Evolutionary conservation across 805 yeast genomes (phyloP), one percentile per base, ranked within the genome.

Genomic region (Yamadazyma sp.): DNA sequence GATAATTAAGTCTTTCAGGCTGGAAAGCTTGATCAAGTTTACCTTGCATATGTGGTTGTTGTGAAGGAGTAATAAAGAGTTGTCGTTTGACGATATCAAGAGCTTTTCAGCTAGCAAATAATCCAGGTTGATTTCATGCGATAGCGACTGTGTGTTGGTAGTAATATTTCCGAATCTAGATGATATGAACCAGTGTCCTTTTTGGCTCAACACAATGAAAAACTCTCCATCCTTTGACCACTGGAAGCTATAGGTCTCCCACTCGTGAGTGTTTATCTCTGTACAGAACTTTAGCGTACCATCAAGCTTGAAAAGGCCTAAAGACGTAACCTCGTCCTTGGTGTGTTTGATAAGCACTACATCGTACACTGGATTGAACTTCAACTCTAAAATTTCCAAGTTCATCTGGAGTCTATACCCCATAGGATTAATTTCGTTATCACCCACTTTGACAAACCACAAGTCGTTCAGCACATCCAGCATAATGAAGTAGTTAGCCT

Each of bases 161-260:
- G 54, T 42, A 4, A 43, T 37, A 20, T 53, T 49, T 2, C 73
- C 73, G 41, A 65, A 64, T 41, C 55, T 59, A 4, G 71, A 57
- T 25, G 51, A 44, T 12, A 65, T 43, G 12, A 52, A 47, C 71
- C 71, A 68, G 25, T 37, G 34, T 1, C 57, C 57, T 15, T 55
- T 41, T 3, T 35, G 22, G 38, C 54, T 48, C 5, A 55, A 40
- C 5, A 53, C 19, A 9, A 48, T 38, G 29, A 65, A 62, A 38
- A 57, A 66, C 14, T 47, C 49, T 3, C 73, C 74, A 41, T 62
- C 53, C 1, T 64, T 55, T 1, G 72, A 54, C 73, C 73, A 68
- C 13, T 37, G 35, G 13, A 31, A 10, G 9, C 16, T 8, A 13
- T 18, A 26, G n/a, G 17, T 32, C 5, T 8, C 13, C 32, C 35